A percentile compares a stretch with the other conserved stretches of the same genome.
These are phyloP conservation scores for Puccinellia tenuiflora DNA, from an alignment of 176 grass and related monocot genomes.

Conservation along the genomic window DNA sequence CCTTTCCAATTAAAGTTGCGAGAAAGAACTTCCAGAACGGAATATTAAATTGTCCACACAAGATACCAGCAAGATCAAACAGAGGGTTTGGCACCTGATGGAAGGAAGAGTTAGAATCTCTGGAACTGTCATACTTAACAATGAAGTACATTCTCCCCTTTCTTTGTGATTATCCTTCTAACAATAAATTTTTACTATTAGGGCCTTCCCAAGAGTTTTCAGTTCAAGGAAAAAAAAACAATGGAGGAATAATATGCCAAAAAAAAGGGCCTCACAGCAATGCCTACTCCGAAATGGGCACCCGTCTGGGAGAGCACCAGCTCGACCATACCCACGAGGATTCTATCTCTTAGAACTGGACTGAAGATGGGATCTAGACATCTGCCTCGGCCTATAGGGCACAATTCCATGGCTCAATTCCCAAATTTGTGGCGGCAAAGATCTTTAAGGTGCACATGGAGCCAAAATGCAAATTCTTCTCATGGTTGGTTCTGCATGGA, in stretches of 20 bases:
- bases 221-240: background rate
- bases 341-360: too few species aligned
- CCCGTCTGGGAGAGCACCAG: too few species aligned
- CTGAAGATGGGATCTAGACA: too few species aligned
- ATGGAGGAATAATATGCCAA: background rate
- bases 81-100: slow-evolving; percentile 86
- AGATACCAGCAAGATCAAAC: slow-evolving; percentile 86
- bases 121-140: slow-evolving; percentile 18
- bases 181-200: background rate
- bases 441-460: too few species aligned
- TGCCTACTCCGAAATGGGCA: too few species aligned
- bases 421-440: too few species aligned
- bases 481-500: too few species aligned
- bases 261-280: background rate
- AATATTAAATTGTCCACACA: slow-evolving; percentile 88
- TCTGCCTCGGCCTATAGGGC: too few species aligned
- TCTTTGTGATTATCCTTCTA: background rate
- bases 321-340: too few species aligned
- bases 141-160: background rate
- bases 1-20: slow-evolving; percentile 92
- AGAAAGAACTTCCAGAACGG: slow-evolving; percentile 98
- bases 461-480: too few species aligned
- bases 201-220: background rate
- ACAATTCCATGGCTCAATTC: too few species aligned
- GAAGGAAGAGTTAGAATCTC: slow-evolving; percentile 25